Percentiles rank a stretch among this genome's conserved stretches.
Evolutionary conservation across 106 monocot species (phyloP).

Genomic region (Posidonia australis): DNA sequence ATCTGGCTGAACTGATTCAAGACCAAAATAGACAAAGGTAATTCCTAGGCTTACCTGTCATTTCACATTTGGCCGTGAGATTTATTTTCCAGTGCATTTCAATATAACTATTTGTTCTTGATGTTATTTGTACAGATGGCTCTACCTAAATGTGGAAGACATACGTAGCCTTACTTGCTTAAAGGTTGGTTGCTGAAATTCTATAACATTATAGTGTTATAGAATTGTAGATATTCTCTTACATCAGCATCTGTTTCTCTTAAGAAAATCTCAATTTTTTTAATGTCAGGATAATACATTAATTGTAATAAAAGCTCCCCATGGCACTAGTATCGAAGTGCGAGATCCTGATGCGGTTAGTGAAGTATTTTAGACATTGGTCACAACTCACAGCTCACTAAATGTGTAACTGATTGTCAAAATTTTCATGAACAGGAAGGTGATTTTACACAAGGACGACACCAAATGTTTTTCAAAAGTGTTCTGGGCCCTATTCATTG

Average conservation of each 20-base stretch:
- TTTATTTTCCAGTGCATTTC: background rate
- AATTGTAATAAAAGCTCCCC: slow-evolving; percentile 85
- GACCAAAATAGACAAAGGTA: slow-evolving; percentile 45
- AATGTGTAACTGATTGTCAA: background rate
- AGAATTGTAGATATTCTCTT: background rate
- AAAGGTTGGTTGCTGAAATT: background rate
- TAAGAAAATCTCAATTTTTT: background rate
- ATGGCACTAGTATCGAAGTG: slow-evolving; percentile 79
- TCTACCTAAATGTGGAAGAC: slow-evolving; percentile 61
- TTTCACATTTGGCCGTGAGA: background rate
- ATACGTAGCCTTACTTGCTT: slow-evolving; percentile 46
- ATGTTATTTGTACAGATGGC: slow-evolving; percentile 28
- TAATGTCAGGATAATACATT: slow-evolving; percentile 50
- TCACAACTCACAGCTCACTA: background rate
- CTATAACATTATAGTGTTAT: background rate
- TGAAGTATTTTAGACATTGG: background rate
- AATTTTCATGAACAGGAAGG: slow-evolving; percentile 27
- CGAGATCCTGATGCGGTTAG: slow-evolving; percentile 77
- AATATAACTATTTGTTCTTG: too few relatives aligned
- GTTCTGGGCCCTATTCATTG: slow-evolving; percentile 73
- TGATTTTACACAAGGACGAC: slow-evolving; percentile 38
- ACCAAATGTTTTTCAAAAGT: slow-evolving; percentile 65
- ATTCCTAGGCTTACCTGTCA: background rate
- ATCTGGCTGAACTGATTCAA: slow-evolving; percentile 28
- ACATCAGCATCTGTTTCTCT: too few relatives aligned